phyloP scores from a whole-genome alignment of 495 filamentous ascomycete genomes.

The Penicillium daleae region DNA sequence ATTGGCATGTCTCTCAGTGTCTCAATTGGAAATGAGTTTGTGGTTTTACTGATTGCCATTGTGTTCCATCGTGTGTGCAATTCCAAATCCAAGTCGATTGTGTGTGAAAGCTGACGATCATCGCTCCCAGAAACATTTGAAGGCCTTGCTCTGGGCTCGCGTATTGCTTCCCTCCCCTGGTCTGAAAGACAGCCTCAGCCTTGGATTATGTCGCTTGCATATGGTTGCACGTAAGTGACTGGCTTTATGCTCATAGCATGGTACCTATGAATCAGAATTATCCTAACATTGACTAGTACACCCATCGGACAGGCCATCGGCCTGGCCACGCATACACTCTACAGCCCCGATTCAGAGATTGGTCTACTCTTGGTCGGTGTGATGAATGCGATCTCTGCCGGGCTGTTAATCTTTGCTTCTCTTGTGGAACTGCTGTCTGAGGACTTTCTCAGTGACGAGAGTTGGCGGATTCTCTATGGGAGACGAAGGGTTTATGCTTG shows the following conservation, averaged over 20 bases:
- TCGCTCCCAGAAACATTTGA: conserved; percentile 55
- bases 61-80: conserved; percentile 64
- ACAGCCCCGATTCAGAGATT: conserved; percentile 66
- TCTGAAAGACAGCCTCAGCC: conserved; percentile 49
- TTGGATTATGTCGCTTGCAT: conserved; percentile 85
- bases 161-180: conserved; percentile 53
- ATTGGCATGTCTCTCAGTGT: conserved; percentile 82
- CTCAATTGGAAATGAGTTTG: conserved; percentile 69
- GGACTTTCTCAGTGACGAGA: conserved; percentile 67
- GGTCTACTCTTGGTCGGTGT: conserved; percentile 68
- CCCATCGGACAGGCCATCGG: conserved; percentile 85
- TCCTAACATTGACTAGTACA: conserved; percentile 58
- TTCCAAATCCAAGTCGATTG: neutral
- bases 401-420: conserved; percentile 63
- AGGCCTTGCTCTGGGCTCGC: conserved; percentile 68
- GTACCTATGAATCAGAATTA: neutral
- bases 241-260: neutral
- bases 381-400: conserved; percentile 70
- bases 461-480: conserved; percentile 61
- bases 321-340: conserved; percentile 60
- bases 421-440: conserved; percentile 66
- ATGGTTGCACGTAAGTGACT: conserved; percentile 55
- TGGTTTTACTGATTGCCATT: conserved; percentile 73
- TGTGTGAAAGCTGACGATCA: conserved; percentile 27
- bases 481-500: conserved; percentile 69